Evolutionary conservation across 1,284 basidiomycete species (phyloP).

Genomic region (Coriolopsis trogii): DNA sequence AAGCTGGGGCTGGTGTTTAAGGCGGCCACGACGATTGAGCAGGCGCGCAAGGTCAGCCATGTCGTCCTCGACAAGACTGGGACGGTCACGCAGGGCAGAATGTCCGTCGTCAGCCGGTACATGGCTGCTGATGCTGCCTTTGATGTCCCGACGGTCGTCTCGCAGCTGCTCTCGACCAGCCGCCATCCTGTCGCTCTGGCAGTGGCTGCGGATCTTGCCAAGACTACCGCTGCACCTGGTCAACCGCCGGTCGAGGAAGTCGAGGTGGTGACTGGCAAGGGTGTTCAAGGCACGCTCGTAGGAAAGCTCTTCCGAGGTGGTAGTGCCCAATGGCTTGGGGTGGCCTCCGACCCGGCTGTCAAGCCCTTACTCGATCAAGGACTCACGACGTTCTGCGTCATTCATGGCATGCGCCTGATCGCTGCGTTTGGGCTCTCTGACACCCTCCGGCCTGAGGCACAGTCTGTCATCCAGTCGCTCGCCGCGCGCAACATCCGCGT

Average conservation of each 20-base stretch:
- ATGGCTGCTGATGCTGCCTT: conserved; percentile 23
- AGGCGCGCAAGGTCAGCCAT: conserved; percentile 34
- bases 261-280: conserved; percentile 40
- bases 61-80: conserved; percentile 53
- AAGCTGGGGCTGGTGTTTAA: conserved; percentile 40
- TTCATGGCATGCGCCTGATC: conserved; percentile 33
- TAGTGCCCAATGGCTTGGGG: conserved; percentile 36
- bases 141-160: conserved; percentile 24
- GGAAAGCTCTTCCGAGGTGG: conserved; percentile 39
- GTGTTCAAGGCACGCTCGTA: conserved; percentile 35
- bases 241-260: conserved; percentile 24
- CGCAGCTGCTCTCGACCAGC: conserved; percentile 31
- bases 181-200: conserved; percentile 40
- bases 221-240: background rate
- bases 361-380: conserved; percentile 29
- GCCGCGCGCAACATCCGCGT: conserved; percentile 40
- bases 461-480: conserved; percentile 42
- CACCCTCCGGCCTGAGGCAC: conserved; percentile 47
- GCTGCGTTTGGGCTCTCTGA: conserved; percentile 53
- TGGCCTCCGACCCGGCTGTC: conserved; percentile 28
- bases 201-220: conserved; percentile 28
- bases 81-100: conserved; percentile 42
- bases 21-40: conserved; percentile 36
- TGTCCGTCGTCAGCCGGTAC: conserved; percentile 34
- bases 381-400: conserved; percentile 42